Evolutionary conservation across 345 rosid species (phyloP).

Genomic region (Populus tremula): DNA sequence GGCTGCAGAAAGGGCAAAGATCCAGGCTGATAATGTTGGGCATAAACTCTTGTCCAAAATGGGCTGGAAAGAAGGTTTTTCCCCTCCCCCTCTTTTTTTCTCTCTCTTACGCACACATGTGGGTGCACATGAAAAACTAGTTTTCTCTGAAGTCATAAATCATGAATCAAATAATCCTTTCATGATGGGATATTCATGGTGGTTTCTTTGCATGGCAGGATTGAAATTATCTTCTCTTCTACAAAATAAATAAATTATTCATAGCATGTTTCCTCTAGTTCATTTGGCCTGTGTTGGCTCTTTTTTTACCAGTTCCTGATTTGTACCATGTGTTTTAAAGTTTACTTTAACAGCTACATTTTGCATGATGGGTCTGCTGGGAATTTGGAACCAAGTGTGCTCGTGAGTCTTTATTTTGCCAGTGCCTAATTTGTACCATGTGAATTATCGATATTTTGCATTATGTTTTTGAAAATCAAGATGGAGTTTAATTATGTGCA

Average conservation of each 20-base stretch:
- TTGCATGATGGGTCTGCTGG: neutral
- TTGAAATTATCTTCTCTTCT: neutral
- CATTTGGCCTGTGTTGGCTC: neutral
- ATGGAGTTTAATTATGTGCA: neutral
- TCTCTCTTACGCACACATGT: neutral
- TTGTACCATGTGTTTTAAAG: neutral
- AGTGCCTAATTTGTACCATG: too few species aligned
- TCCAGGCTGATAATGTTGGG: slow-evolving; percentile 96
- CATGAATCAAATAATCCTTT: neutral
- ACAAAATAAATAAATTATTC: neutral
- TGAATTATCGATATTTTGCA: neutral
- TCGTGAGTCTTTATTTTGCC: neutral
- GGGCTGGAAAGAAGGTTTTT: slow-evolving; percentile 98
- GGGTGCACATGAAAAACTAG: neutral
- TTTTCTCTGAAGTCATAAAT: neutral
- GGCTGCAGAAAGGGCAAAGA: slow-evolving; percentile 72
- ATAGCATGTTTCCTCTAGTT: neutral
- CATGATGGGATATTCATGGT: neutral
- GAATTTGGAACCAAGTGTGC: neutral
- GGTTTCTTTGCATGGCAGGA: neutral
- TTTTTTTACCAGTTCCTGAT: neutral
- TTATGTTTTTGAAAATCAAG: neutral
- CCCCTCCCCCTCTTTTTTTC: slow-evolving; percentile 11
- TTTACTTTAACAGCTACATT: neutral
- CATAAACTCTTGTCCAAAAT: slow-evolving; percentile 90